Base-by-base conservation (phyloP, 345 rosid genomes). In the Populus nigra region DNA sequence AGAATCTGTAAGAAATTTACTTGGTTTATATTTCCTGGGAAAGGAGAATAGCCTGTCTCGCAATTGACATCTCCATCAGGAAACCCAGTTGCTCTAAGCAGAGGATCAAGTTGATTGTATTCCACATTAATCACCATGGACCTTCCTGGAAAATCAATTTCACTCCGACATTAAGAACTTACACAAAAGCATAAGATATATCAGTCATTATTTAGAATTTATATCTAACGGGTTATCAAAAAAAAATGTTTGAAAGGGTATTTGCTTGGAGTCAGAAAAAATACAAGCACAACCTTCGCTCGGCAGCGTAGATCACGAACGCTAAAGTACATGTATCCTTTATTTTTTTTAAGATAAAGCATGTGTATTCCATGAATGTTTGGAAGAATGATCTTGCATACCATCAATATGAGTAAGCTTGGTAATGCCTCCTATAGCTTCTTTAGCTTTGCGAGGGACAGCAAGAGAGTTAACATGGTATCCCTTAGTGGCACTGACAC, bases 11-110 rank as follows among this genome's bases (percentile, higher is more conserved):
- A 77, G 85, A 76, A 74, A 76, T 84, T 47, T 86, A 92, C 99
- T 84, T 96, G 99, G 83, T 96, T 96, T 74, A 96, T 96, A 81
- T 96, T 96, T 86, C 99, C 98, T 5, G 99, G 99, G 84, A 91
- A 96, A 73, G 98, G 98, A 75, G 99, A 96, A 79, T 82, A 96
- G 80, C 99, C 99, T 2, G 98, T 92, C 88, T 96, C 97, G 29
- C 84, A 85, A 72, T 96, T 93, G 80, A 78, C 96, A 86, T 96
- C 99, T 39, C 99, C 99, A 81, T 96, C 94, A 41, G 91, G 94
- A 84, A 86, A 80, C 68, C 93, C 94, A 72, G 90, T 80, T 72
- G 99, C 94, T 84, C 98, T 89, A 67, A 96, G 98, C 79, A 96
- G 86, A 57, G 99, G 99, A 81, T 96, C 99, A 78, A 96, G 94